Evolutionary conservation across 768 basidiomycete species (phyloP).

Genomic region (Mycena maculata): DNA sequence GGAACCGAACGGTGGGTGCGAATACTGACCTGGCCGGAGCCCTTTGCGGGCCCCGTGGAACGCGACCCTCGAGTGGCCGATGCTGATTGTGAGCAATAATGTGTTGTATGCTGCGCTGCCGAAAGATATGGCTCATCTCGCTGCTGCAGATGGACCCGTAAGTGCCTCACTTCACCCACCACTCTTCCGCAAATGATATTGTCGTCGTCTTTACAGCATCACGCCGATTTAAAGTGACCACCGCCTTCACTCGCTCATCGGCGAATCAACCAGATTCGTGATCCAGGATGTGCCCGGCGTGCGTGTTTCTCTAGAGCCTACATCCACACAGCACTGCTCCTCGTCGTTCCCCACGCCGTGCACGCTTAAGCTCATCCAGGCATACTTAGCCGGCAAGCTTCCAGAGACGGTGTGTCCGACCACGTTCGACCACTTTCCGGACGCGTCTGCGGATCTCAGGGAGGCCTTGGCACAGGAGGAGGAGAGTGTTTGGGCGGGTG

Average conservation of each 20-base stretch:
- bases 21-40: constrained; percentile 38
- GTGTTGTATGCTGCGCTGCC: not conserved
- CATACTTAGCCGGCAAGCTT: not conserved
- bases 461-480: no score
- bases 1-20: constrained; percentile 40
- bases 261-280: constrained; percentile 36
- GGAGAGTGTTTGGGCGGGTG: no score
- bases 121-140: not conserved
- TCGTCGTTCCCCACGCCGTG: not conserved
- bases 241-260: constrained; percentile 39
- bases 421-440: not conserved
- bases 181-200: no score
- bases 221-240: constrained; percentile 39
- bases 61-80: constrained; percentile 39
- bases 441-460: no score
- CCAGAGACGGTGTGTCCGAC: not conserved
- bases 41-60: constrained; percentile 45
- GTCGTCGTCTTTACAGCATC: constrained; percentile 25
- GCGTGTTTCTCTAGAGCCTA: not conserved
- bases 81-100: constrained; percentile 44
- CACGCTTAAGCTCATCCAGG: not conserved
- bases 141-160: constrained; percentile 30
- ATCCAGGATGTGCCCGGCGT: constrained; percentile 39
- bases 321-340: not conserved
- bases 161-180: not conserved